Evolutionary conservation across 805 yeast genomes (phyloP).

Genomic region (Limtongozyma cylindracea): DNA sequence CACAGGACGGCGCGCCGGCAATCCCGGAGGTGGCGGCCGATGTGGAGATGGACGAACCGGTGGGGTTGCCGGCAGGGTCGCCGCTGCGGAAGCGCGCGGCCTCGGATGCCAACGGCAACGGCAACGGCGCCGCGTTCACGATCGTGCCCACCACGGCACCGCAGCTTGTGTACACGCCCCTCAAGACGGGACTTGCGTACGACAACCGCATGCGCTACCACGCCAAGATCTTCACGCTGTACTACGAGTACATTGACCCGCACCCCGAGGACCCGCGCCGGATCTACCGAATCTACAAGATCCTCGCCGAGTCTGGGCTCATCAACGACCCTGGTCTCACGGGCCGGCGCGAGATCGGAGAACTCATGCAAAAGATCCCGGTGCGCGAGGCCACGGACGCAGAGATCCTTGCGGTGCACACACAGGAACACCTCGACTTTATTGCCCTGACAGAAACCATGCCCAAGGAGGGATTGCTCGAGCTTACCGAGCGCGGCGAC

Average conservation of each 20-base stretch:
- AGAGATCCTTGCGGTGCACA: conserved; percentile 72
- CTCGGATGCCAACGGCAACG: too few species aligned
- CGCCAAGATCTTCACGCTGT: conserved; percentile 78
- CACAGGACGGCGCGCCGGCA: too few species aligned
- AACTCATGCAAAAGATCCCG: conserved; percentile 70
- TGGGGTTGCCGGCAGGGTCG: too few species aligned
- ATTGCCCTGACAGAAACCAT: conserved; percentile 53
- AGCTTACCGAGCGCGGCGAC: conserved; percentile 78
- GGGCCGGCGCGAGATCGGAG: conserved; percentile 58
- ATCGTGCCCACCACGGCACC: conserved; percentile 40
- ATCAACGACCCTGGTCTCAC: conserved; percentile 56
- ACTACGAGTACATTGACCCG: conserved; percentile 87
- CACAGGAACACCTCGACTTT: conserved; percentile 53
- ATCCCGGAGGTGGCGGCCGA: too few species aligned
- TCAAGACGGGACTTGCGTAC: conserved; percentile 85
- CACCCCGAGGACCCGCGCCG: conserved; percentile 98
- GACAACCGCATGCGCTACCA: conserved; percentile 97
- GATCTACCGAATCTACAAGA: conserved; percentile 80
- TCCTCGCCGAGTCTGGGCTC: conserved; percentile 82
- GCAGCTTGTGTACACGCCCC: conserved; percentile 39
- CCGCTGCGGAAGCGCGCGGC: too few species aligned
- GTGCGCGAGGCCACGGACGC: conserved; percentile 73
- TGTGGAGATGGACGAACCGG: too few species aligned
- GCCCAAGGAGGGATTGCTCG: conserved; percentile 51
- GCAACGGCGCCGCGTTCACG: too few species aligned